Percentiles rank a stretch among this genome's conserved stretches.
phyloP scores from a whole-genome alignment of 2,329 filamentous ascomycete species.

The Exophiala mesophila region DNA sequence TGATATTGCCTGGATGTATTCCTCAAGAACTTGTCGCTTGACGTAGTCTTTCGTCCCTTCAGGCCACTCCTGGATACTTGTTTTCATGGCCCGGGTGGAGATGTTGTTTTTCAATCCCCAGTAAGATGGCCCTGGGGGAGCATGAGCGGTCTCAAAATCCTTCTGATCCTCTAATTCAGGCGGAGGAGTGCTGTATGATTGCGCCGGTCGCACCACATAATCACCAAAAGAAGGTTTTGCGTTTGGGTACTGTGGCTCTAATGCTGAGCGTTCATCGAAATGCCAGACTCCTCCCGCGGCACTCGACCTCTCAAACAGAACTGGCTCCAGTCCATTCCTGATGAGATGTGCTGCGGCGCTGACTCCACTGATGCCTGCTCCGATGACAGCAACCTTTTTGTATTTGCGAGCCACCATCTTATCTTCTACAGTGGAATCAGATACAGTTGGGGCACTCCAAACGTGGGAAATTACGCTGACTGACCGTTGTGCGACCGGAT shows the following conservation, averaged over 20 bases:
- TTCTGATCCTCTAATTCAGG: constrained; percentile 15
- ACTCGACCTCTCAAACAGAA: constrained; percentile 50
- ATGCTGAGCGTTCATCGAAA: constrained; percentile 46
- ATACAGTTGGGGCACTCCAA: too few relatives aligned
- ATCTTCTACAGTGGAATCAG: too few relatives aligned
- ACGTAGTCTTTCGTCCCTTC: constrained; percentile 56
- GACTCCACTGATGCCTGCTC: constrained; percentile 50
- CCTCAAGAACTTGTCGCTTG: constrained; percentile 51
- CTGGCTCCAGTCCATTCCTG: constrained; percentile 44
- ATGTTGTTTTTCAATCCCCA: constrained; percentile 52
- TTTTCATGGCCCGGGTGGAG: constrained; percentile 46
- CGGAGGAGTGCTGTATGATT: constrained; percentile 19
- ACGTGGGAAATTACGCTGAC: too few relatives aligned
- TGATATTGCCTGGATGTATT: constrained; percentile 60
- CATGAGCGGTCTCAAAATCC: constrained; percentile 34
- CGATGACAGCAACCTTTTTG: constrained; percentile 43
- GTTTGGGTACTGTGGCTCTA: constrained; percentile 46
- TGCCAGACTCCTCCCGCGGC: constrained; percentile 55
- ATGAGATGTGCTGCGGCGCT: constrained; percentile 45
- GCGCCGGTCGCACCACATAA: constrained; percentile 24
- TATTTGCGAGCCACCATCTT: neutral
- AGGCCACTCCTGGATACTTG: constrained; percentile 52
- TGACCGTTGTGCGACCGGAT: too few relatives aligned
- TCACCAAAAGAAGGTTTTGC: constrained; percentile 34
- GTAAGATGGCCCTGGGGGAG: constrained; percentile 54